Percentiles rank a stretch among this genome's conserved stretches.
Conservation (phyloP, 331 rosid species). For the Spiraea crenata region DNA sequence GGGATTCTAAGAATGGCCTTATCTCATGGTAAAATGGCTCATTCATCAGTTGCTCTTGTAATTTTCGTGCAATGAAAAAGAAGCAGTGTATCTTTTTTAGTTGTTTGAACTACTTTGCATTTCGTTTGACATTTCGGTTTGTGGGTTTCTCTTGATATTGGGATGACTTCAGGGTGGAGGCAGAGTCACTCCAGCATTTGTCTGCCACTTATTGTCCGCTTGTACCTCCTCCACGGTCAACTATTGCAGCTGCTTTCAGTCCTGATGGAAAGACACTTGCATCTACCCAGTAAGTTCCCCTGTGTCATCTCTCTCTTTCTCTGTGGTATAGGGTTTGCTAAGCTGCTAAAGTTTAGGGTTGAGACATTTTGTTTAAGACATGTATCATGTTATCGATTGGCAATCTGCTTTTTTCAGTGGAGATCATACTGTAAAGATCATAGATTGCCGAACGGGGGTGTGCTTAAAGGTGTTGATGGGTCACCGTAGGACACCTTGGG, state of each 20-base stretch:
- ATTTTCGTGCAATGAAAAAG: background rate
- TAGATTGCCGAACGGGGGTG: constrained; percentile 83
- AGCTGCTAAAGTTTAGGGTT: constrained; percentile 13
- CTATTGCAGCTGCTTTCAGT: constrained; percentile 97
- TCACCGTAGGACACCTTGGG: constrained; percentile 98
- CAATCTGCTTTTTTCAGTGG: constrained; percentile 58
- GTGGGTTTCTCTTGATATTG: constrained; percentile 5
- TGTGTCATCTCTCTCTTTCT: constrained; percentile 6
- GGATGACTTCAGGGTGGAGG: constrained; percentile 67
- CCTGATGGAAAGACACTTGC: constrained; percentile 95
- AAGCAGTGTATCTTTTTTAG: background rate
- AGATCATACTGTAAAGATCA: constrained; percentile 94
- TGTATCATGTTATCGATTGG: background rate
- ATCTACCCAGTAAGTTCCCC: constrained; percentile 80
- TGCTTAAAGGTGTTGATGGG: constrained; percentile 91
- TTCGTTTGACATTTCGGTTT: constrained; percentile 9
- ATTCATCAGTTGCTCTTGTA: background rate
- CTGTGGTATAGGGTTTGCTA: constrained; percentile 14
- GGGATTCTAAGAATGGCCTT: constrained; percentile 48
- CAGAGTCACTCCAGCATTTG: constrained; percentile 80
- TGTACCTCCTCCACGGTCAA: constrained; percentile 92
- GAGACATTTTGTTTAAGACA: background rate
- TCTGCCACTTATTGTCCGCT: constrained; percentile 90
- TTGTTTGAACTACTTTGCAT: background rate
- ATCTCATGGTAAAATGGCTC: constrained; percentile 42